A percentile compares a stretch with the other conserved stretches of the same genome.
These are phyloP conservation scores for Cercophora scortea DNA, from an alignment of 495 filamentous ascomycete species.

Conservation along the genomic window DNA sequence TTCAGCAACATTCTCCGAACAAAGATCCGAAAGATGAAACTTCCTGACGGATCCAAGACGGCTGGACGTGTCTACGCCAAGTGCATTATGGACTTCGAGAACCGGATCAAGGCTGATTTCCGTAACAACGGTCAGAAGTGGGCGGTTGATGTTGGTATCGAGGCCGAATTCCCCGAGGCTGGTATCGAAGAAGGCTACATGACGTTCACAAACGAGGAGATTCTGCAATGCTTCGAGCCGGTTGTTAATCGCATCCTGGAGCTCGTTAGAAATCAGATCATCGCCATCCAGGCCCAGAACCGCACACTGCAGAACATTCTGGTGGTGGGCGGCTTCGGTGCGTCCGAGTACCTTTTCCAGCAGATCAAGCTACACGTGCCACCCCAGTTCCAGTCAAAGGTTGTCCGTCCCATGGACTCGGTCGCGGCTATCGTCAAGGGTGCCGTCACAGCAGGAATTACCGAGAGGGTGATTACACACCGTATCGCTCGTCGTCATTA, in stretches of 20 bases:
- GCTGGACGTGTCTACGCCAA: constrained; percentile 69
- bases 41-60: constrained; percentile 66
- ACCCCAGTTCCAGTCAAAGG: constrained; percentile 72
- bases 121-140: constrained; percentile 74
- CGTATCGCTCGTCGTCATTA: constrained; percentile 98
- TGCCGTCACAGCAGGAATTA: constrained; percentile 82
- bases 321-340: constrained; percentile 67
- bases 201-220: constrained; percentile 77
- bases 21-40: constrained; percentile 73
- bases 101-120: constrained; percentile 73
- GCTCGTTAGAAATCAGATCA: constrained; percentile 69
- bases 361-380: constrained; percentile 76
- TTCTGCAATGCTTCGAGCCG: constrained; percentile 70
- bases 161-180: constrained; percentile 68
- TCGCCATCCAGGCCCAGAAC: constrained; percentile 71
- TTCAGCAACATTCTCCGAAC: constrained; percentile 68
- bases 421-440: constrained; percentile 73
- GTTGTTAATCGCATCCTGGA: constrained; percentile 68
- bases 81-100: constrained; percentile 77
- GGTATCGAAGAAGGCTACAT: constrained; percentile 74
- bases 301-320: constrained; percentile 64
- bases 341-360: constrained; percentile 72
- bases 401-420: constrained; percentile 70
- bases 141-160: constrained; percentile 70
- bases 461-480: constrained; percentile 90